Conservation (phyloP, 352 stramenopile genomes). For the Pythium insidiosum region DNA sequence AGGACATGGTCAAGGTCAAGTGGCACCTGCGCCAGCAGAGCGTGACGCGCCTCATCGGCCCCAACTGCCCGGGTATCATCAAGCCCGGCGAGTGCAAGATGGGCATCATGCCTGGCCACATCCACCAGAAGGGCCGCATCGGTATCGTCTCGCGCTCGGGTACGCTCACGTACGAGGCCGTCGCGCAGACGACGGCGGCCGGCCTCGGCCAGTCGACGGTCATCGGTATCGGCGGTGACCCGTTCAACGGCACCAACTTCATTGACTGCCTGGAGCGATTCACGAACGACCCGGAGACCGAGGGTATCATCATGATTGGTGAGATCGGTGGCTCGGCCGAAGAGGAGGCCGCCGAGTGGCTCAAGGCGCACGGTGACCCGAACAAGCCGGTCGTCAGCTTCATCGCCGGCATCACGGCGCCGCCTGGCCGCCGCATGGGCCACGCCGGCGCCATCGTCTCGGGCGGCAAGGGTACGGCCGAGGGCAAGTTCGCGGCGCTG, state of each 20-base stretch:
- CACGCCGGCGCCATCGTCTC: constrained; percentile 99
- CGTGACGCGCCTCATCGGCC: constrained; percentile 96
- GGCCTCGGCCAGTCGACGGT: constrained; percentile 98
- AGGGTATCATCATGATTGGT: constrained; percentile 99
- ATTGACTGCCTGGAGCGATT: constrained; percentile 99
- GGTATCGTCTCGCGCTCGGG: constrained; percentile 98
- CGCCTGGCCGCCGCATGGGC: constrained; percentile 97
- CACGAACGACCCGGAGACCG: constrained; percentile 98
- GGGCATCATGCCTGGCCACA: constrained; percentile 99
- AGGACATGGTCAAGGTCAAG: constrained; percentile 99
- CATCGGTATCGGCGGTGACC: constrained; percentile 99
- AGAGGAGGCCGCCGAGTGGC: constrained; percentile 98
- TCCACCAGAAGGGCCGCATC: constrained; percentile 97
- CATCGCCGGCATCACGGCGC: constrained; percentile 98
- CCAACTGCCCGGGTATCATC: constrained; percentile 99
- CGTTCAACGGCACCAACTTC: constrained; percentile 99
- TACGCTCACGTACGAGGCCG: constrained; percentile 99
- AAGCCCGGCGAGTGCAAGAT: constrained; percentile 99
- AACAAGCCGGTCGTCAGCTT: constrained; percentile 99
- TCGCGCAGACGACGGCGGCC: constrained; percentile 95
- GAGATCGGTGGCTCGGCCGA: constrained; percentile 98
- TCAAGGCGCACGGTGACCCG: constrained; percentile 95
- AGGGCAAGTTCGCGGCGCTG: constrained; percentile 97
- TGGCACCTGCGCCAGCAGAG: constrained; percentile 90
- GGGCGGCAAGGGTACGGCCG: constrained; percentile 96